Conservation (phyloP, 2,329 filamentous ascomycete genomes). For the Emericellopsis cladophorae region DNA sequence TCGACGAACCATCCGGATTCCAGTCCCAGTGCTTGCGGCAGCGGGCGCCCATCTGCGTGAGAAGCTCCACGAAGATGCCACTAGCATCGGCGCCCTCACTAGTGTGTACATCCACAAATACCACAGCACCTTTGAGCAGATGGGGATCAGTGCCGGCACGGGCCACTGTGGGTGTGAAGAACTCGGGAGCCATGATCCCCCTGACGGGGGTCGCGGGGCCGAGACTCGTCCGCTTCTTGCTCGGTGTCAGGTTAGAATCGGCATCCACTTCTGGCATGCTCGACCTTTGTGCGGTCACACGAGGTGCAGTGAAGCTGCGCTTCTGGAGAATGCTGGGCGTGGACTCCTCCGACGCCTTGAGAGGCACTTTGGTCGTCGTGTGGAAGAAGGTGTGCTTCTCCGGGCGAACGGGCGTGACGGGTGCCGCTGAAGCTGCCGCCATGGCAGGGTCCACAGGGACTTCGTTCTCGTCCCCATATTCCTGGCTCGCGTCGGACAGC, state of each 20-base stretch:
- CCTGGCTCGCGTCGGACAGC: conserved; percentile 48
- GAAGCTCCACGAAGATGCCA: conserved; percentile 66
- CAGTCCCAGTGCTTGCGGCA: conserved; percentile 68
- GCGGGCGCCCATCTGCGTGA: conserved; percentile 69
- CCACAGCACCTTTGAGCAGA: conserved; percentile 57
- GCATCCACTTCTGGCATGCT: conserved; percentile 25
- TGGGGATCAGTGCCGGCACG: conserved; percentile 36
- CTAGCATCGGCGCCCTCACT: conserved; percentile 72
- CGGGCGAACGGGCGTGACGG: conserved; percentile 43
- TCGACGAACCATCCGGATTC: conserved; percentile 36
- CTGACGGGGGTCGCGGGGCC: conserved; percentile 5
- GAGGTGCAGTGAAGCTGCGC: conserved; percentile 37
- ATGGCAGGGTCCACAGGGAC: conserved; percentile 41
- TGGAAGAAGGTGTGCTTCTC: conserved; percentile 39
- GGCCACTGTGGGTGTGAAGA: conserved; percentile 19
- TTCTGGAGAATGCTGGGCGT: conserved; percentile 33
- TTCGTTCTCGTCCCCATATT: conserved; percentile 56
- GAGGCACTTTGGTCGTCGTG: conserved; percentile 65
- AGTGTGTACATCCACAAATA: conserved; percentile 76
- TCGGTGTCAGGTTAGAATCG: conserved; percentile 33
- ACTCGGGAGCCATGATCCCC: not conserved
- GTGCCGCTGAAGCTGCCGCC: conserved; percentile 13
- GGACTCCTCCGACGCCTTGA: conserved; percentile 54
- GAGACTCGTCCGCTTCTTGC: conserved; percentile 17
- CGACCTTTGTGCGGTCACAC: conserved; percentile 29